Base-by-base conservation (phyloP, 2,329 filamentous ascomycete species). In the Botrytis deweyae region DNA sequence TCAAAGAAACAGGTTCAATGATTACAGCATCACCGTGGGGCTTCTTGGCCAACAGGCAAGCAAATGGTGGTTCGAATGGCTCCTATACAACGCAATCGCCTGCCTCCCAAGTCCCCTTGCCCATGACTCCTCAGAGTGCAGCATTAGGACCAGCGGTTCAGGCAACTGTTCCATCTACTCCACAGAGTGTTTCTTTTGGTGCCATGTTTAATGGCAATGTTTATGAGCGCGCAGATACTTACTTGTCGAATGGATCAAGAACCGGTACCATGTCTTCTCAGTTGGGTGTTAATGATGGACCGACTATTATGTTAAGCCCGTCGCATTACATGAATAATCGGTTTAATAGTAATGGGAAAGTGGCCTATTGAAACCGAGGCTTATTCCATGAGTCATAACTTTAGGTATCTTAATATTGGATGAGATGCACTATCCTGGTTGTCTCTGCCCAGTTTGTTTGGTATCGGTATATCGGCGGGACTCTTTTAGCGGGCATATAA, bases 91-190 rank as follows among this genome's bases (percentile, higher is more conserved):
- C 76, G 25, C 78, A 81, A 59, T 82, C 77, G 36, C 83, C 80
- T 68, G 87, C 85, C 20, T 87, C 87, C 65, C 85, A 86, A 36
- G 84, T 87, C 16, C 86, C 88, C 18, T 84, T 94, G 55, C 94
- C 95, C 14, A 94, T 96, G 79, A 98, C 95, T 1, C 95, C 95
- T 12, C 88, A 97, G 75, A 96, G 93, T 78, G 95, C 94, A 25
- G 95, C 95, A 1, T 86, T 98, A 8, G 95, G 95, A 0, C 94
- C 95, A 9, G 95, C 95, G 33, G 93, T 94, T 72, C 94, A 97
- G 82, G 94, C 95, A 1, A 98, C 94, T 0, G 91, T 97, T 18
- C 92, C 93, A 6, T 93, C 88, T 4, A 93, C 90, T 0, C 89
- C 90, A 16, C 78, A 80, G 40, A 80, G 77, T 42, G 78, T 77